Percentiles rank a stretch among this genome's conserved stretches.
phyloP scores from a whole-genome alignment of 1,284 basidiomycete species.

The Flammula alnicola region DNA sequence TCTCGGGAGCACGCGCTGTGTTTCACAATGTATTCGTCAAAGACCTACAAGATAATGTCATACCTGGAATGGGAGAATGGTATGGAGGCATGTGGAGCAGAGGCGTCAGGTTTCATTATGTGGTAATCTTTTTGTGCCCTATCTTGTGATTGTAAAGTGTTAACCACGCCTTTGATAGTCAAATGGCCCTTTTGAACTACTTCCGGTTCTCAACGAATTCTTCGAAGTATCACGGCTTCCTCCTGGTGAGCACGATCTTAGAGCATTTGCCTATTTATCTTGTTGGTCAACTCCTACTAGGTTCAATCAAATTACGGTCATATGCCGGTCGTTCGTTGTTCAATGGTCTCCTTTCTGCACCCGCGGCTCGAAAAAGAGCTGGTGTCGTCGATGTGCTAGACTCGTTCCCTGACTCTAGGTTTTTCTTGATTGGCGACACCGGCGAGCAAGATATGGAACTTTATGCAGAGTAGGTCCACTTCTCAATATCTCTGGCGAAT shows the following conservation, averaged over 20 bases:
- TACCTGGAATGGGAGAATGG: conserved; percentile 88
- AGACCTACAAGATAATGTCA: conserved; percentile 75
- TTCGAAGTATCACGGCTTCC: conserved; percentile 72
- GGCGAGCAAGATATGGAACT: conserved; percentile 91
- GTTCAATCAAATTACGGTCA: conserved; percentile 75
- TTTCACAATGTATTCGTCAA: conserved; percentile 83
- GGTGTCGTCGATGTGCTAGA: conserved; percentile 82
- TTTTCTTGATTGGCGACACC: conserved; percentile 86
- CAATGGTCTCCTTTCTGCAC: conserved; percentile 73
- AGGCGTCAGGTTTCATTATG: conserved; percentile 84
- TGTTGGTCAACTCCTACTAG: conserved; percentile 33
- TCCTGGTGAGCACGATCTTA: conserved; percentile 44
- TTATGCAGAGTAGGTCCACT: conserved; percentile 56
- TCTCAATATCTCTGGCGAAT: not conserved
- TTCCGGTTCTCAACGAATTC: conserved; percentile 82
- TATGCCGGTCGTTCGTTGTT: conserved; percentile 85
- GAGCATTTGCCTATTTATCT: not conserved
- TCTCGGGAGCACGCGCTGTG: conserved; percentile 72
- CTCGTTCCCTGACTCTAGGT: conserved; percentile 73
- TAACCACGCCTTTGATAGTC: conserved; percentile 56
- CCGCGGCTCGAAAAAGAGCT: conserved; percentile 79
- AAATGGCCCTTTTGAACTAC: conserved; percentile 88
- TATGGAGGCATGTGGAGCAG: conserved; percentile 71
- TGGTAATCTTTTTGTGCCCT: no score
- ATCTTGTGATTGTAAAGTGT: no score